Conservation (phyloP, 345 rosid genomes). For the Eucalyptus erythrocorys region DNA sequence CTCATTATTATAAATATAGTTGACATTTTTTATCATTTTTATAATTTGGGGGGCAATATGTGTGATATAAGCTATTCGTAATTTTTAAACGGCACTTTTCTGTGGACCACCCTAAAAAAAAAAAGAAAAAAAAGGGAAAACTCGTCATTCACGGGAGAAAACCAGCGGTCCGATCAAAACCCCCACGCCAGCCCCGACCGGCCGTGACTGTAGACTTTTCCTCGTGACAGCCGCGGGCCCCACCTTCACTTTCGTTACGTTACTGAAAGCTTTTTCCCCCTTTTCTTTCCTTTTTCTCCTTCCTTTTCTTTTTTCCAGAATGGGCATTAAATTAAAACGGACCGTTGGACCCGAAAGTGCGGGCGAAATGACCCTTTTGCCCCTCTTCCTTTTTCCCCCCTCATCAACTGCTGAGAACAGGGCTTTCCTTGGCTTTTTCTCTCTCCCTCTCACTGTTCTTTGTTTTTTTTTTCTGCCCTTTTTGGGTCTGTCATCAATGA, state of each 20-base stretch:
- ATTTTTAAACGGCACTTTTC: neutral
- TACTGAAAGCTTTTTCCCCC: neutral
- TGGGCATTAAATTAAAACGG: neutral
- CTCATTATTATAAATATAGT: neutral
- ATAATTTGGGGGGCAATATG: neutral
- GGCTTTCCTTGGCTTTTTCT: neutral
- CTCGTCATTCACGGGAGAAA: neutral
- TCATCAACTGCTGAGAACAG: neutral
- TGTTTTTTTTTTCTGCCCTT: neutral
- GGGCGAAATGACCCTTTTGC: neutral
- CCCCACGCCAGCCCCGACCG: neutral
- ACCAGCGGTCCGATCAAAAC: neutral
- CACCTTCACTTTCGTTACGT: neutral
- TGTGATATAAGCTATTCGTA: neutral
- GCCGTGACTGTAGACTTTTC: neutral
- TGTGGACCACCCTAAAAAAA: neutral
- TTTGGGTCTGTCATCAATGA: neutral
- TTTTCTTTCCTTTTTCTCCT: too few relatives aligned
- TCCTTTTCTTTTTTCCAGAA: neutral
- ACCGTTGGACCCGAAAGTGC: neutral
- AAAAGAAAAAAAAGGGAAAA: neutral
- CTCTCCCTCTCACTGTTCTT: fast-evolving
- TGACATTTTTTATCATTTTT: neutral
- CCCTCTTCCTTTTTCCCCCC: fast-evolving
- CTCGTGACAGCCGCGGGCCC: neutral